Percentiles rank a stretch among this genome's conserved stretches.
phyloP scores from a whole-genome alignment of 1,284 basidiomycete genomes.

The Boletus hoseneyae region DNA sequence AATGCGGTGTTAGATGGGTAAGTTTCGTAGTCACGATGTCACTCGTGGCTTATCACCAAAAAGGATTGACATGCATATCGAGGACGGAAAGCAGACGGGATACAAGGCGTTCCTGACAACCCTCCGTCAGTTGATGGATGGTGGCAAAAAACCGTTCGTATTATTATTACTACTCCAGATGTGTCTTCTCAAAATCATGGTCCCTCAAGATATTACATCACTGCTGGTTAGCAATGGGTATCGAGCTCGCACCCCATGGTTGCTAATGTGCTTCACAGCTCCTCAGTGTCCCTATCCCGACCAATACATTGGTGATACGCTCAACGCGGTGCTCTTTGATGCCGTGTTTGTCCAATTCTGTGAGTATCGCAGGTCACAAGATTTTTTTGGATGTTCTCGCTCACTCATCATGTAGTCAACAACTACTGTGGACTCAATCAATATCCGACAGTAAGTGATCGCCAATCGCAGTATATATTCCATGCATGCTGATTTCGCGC shows the following conservation, averaged over 20 bases:
- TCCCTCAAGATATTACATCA: slow-evolving; percentile 52
- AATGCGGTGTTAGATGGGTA: slow-evolving; percentile 63
- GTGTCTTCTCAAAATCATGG: slow-evolving; percentile 2
- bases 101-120: slow-evolving; percentile 54
- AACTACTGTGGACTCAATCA: slow-evolving; percentile 55
- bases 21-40: slow-evolving; percentile 4
- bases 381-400: neutral
- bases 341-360: slow-evolving; percentile 64
- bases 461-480: neutral
- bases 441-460: slow-evolving; percentile 39
- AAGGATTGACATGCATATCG: slow-evolving; percentile 66
- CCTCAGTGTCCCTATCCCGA: slow-evolving; percentile 68
- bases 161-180: neutral
- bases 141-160: slow-evolving; percentile 49
- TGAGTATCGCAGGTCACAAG: slow-evolving; percentile 18
- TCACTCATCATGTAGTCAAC: slow-evolving; percentile 39
- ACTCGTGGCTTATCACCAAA: neutral
- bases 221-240: slow-evolving; percentile 33
- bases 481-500: neutral
- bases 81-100: slow-evolving; percentile 52
- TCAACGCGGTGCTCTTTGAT: slow-evolving; percentile 57
- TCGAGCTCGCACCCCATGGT: neutral
- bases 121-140: slow-evolving; percentile 45
- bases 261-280: slow-evolving; percentile 28
- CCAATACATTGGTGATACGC: slow-evolving; percentile 48